Evolutionary conservation across 2,329 filamentous ascomycete species (phyloP).

Genomic region (Clonostachys rhizophaga): DNA sequence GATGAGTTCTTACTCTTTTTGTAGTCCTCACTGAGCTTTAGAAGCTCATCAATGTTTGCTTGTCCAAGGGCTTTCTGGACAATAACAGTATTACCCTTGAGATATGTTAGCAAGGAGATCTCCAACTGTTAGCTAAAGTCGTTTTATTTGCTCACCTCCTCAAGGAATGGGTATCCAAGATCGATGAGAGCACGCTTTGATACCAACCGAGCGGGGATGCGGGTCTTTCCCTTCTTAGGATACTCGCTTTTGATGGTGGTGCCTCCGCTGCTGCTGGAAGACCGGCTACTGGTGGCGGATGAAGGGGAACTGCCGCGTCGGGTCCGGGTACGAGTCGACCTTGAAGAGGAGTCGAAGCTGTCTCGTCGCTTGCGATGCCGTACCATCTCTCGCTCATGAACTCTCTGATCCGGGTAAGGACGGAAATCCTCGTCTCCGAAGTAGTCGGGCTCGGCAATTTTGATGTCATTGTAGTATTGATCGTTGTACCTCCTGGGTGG

Average conservation of each 20-base stretch:
- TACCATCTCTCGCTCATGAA: conserved; percentile 59
- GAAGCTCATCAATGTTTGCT: conserved; percentile 85
- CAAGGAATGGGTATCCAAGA: conserved; percentile 78
- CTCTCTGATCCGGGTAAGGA: conserved; percentile 46
- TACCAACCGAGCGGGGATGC: conserved; percentile 77
- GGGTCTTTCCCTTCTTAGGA: conserved; percentile 83
- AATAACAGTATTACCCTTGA: conserved; percentile 72
- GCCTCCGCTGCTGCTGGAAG: conserved; percentile 40
- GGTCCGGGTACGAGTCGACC: conserved; percentile 25
- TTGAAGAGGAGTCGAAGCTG: conserved; percentile 3
- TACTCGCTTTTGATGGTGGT: conserved; percentile 57
- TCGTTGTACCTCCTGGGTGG: conserved; percentile 53
- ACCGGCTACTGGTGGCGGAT: conserved; percentile 35
- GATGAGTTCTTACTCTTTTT: conserved; percentile 43
- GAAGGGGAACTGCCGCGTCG: conserved; percentile 37
- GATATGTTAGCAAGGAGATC: conserved; percentile 2
- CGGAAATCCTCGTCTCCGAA: conserved; percentile 72
- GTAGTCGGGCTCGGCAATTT: conserved; percentile 60
- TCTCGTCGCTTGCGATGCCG: conserved; percentile 38
- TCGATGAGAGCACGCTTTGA: conserved; percentile 78
- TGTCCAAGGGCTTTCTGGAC: conserved; percentile 83
- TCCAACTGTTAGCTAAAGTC: background rate
- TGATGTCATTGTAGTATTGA: conserved; percentile 59
- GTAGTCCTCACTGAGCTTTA: conserved; percentile 77
- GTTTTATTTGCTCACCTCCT: conserved; percentile 59